Percentiles rank a stretch among this genome's conserved stretches.
phyloP scores from a whole-genome alignment of 2,329 filamentous ascomycete species.

The Ramularia endophylla region DNA sequence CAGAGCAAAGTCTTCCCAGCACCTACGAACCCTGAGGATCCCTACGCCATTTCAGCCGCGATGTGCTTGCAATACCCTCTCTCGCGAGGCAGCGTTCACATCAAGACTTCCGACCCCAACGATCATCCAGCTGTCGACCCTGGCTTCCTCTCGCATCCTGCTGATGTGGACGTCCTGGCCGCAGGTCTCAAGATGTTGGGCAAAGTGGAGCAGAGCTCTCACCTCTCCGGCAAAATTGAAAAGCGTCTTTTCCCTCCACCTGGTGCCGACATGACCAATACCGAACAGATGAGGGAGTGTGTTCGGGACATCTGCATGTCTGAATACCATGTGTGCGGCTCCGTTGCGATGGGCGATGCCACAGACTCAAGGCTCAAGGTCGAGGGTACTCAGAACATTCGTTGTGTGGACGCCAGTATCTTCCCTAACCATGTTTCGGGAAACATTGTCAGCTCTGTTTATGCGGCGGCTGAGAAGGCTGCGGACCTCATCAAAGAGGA shows the following conservation, averaged over 20 bases:
- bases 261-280: constrained; percentile 20
- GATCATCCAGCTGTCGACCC: constrained; percentile 23
- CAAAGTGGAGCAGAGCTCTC: constrained; percentile 38
- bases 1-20: constrained; percentile 26
- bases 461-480: constrained; percentile 29
- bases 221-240: constrained; percentile 38
- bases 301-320: constrained; percentile 22
- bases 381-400: constrained; percentile 32
- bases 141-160: constrained; percentile 36
- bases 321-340: constrained; percentile 36
- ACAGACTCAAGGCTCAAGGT: constrained; percentile 34
- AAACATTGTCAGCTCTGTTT: constrained; percentile 27
- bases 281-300: constrained; percentile 22
- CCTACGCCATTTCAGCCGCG: constrained; percentile 22
- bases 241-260: constrained; percentile 29
- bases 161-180: constrained; percentile 39
- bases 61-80: constrained; percentile 29
- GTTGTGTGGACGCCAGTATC: constrained; percentile 33
- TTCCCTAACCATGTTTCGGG: constrained; percentile 29
- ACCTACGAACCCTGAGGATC: constrained; percentile 15
- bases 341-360: constrained; percentile 38
- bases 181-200: constrained; percentile 34
- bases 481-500: constrained; percentile 31
- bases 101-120: constrained; percentile 22
- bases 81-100: constrained; percentile 28